Base-by-base conservation (phyloP, 176 grass and related monocot genomes). In the Carex pumila region DNA sequence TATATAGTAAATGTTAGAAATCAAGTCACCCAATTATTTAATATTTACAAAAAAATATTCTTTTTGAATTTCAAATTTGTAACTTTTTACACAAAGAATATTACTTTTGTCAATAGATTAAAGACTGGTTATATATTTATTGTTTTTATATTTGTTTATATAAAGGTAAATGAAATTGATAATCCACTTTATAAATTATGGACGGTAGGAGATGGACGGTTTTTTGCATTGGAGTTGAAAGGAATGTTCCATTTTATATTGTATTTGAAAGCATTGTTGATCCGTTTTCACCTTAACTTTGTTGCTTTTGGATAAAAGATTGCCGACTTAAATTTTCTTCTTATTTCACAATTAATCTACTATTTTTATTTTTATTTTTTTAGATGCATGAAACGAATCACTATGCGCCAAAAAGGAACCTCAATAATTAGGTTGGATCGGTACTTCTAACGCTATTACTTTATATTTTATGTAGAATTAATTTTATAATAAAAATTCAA, bases 301-400 rank as follows among this genome's bases (percentile, higher is more conserved):
- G n/a, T 73, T 73, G 41, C 18, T 73, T 73, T 73, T 49, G 10
- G 45, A 73, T 73, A 52, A 73, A 52, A 52, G 70, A 50, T 73
- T 50, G 43, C 70, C 43, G 18, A 72, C 18, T 72, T 18, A 14
- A 37, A 69, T 69, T 70, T 70, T 72, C 18, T 43, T 45, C 41
- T 22, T 49, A 49, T 71, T 19, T 47, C 37, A 71, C 17, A 49
- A 47, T 8, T 3, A 34, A 34, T 25, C 39, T 72, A 49, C 8
- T 21, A 37, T 47, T 45, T 1, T 5, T 43, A 3, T 34, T 3
- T 4, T 36, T 36, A 3, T 45, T 22, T 71, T 21, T 36, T 67
- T 29, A 36, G 31, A 37, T 15, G 13, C 1, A 9, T 37, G 65
- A 36, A 12, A 67, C 61, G 8, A 19, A 64, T 5, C 21, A 22